Evolutionary conservation across 1,139 yeast species (phyloP).

Genomic region (Saccharomyces hybrid): DNA sequence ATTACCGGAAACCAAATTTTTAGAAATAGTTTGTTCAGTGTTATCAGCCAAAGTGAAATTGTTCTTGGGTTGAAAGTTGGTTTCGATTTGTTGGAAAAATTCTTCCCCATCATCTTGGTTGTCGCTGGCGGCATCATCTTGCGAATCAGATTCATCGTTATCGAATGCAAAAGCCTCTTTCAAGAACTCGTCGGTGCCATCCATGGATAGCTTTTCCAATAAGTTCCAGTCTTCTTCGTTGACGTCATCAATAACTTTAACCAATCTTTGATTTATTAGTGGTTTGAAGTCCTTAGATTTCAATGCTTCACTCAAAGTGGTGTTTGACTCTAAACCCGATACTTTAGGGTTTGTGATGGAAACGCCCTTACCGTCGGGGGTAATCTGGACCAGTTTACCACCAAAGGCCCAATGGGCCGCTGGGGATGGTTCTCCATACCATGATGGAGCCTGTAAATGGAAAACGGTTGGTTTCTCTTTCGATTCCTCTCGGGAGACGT

Average conservation of each 20-base stretch:
- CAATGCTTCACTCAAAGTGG: conserved; percentile 49
- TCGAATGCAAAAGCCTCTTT: conserved; percentile 34
- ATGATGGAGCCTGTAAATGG: conserved; percentile 70
- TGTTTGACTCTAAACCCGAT: conserved; percentile 38
- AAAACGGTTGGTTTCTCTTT: conserved; percentile 33
- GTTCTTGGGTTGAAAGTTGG: conserved; percentile 36
- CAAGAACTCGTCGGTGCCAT: conserved; percentile 41
- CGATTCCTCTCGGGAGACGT: conserved; percentile 47
- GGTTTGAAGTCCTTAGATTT: conserved; percentile 46
- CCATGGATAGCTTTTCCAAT: conserved; percentile 47
- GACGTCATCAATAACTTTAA: conserved; percentile 36
- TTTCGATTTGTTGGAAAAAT: conserved; percentile 33
- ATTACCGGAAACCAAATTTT: conserved; percentile 56
- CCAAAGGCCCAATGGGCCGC: conserved; percentile 85
- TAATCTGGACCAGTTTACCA: conserved; percentile 67
- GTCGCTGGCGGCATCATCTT: conserved; percentile 17
- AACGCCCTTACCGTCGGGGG: conserved; percentile 39
- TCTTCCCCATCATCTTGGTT: conserved; percentile 29
- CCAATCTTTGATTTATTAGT: conserved; percentile 47
- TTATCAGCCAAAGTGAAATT: conserved; percentile 35
- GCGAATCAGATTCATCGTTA: conserved; percentile 27
- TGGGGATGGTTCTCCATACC: conserved; percentile 73
- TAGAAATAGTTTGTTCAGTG: conserved; percentile 43
- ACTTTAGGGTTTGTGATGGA: conserved; percentile 43
- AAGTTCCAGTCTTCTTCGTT: conserved; percentile 74